Evolutionary conservation across 768 basidiomycete genomes (phyloP), one percentile per base, ranked within the genome.

Genomic region (Macrolepiota dolichaula): DNA sequence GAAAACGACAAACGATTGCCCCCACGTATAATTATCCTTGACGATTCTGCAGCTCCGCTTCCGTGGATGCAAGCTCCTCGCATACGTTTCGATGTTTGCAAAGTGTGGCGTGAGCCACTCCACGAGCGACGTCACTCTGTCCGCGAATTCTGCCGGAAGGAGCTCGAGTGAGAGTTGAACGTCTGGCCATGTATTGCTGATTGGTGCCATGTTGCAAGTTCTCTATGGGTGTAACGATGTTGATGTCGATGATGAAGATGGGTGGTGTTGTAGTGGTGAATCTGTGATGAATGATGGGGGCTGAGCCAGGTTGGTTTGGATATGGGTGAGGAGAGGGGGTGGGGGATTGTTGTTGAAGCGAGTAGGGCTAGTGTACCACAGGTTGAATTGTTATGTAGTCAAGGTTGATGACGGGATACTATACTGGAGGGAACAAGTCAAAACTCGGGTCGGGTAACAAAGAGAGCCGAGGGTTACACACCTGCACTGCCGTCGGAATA

Each of bases 111-210:
- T 63, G 35, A 78, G 71, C 52, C 70, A 71, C 27, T 75, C 63
- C 37, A 76, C 74, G 68, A 76, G 71, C n/a, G 72, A 73, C 27
- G 68, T 73, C 51, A 78, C 70, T 57, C 77, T 69, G 56, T 69
- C 68, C 25, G 71, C 71, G 56, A 70, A 73, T 51, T 73, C 74
- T 49, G 70, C 63, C 49, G 76, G 74, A 66, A 77, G 71, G 44
- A 71, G 65, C 36, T 69, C 66, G 51, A 78, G 70, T 44, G 75
- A 76, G 15, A 73, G 70, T 35, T 67, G 63, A 47, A 75, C 71
- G 61, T 75, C 71, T 56, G 77, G 74, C 77, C 77, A 78, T 53
- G 70, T 69, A 64, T 73, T 69, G 65, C 76, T 77, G 65, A 78
- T 75, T 62, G 70, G 73, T 36, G 52, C 59, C 59, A 61, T 61